Evolutionary conservation across 441 rosid genomes (phyloP).

Genomic region (Capsella rubella): DNA sequence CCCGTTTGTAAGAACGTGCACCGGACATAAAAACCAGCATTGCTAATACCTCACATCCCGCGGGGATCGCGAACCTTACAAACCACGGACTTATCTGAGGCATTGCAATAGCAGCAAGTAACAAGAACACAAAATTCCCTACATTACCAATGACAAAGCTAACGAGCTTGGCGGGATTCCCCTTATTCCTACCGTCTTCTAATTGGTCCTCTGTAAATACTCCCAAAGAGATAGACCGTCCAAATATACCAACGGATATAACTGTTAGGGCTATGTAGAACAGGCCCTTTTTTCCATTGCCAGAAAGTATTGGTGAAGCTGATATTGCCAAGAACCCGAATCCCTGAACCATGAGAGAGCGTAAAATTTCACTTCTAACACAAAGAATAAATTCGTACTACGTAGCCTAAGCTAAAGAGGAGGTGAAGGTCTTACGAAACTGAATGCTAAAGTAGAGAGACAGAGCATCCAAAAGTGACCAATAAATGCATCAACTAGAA

Average conservation of each 20-base stretch:
- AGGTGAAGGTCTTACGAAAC: slow-evolving; percentile 32
- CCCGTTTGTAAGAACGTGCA: slow-evolving; percentile 33
- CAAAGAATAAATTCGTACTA: neutral
- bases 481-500: slow-evolving; percentile 41
- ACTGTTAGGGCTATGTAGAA: slow-evolving; percentile 44
- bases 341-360: slow-evolving; percentile 36
- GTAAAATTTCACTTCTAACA: neutral
- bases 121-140: slow-evolving; percentile 39
- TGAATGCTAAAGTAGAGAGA: slow-evolving; percentile 45
- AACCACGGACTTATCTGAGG: slow-evolving; percentile 48
- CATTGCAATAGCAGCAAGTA: slow-evolving; percentile 41
- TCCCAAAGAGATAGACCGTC: slow-evolving; percentile 44
- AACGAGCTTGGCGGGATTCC: slow-evolving; percentile 26
- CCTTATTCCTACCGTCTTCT: slow-evolving; percentile 32
- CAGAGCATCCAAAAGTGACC: slow-evolving; percentile 51
- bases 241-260: slow-evolving; percentile 44
- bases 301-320: slow-evolving; percentile 44
- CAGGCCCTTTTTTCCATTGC: slow-evolving; percentile 32
- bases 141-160: slow-evolving; percentile 42
- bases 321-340: slow-evolving; percentile 46
- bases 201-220: slow-evolving; percentile 41
- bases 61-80: slow-evolving; percentile 47
- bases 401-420: neutral
- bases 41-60: slow-evolving; percentile 43
- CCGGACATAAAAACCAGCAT: slow-evolving; percentile 46